Evolutionary conservation across 176 grass and related monocot species (phyloP).

Genomic region (Cenchrus purpureus): DNA sequence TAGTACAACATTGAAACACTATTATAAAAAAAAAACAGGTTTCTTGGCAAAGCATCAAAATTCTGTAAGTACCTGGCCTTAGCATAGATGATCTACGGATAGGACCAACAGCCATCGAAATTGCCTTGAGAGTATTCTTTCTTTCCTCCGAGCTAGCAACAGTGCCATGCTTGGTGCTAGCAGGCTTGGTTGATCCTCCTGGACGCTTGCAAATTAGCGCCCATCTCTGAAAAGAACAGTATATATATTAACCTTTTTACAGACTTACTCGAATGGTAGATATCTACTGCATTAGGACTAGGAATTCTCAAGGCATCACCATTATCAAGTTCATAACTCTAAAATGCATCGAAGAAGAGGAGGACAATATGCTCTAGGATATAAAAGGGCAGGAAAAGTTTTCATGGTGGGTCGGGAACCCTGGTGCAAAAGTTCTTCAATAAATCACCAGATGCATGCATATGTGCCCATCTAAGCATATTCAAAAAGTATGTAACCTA

Average conservation of each 20-base stretch:
- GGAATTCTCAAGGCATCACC: constrained; percentile 1
- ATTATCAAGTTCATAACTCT: neutral
- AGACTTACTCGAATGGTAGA: neutral
- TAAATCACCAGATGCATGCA: constrained; percentile 1
- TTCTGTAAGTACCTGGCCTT: constrained; percentile 57
- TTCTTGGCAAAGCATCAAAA: neutral
- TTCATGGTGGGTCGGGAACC: constrained; percentile 1
- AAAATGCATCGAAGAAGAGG: constrained; percentile 12
- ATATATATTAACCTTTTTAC: constrained; percentile 13
- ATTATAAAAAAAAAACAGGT: neutral
- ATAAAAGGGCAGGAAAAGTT: neutral
- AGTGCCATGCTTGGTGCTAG: constrained; percentile 43
- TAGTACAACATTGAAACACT: neutral
- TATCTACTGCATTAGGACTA: neutral
- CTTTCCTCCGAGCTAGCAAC: constrained; percentile 59
- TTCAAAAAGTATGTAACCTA: neutral
- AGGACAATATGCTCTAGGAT: constrained; percentile 6
- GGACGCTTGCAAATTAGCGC: constrained; percentile 63
- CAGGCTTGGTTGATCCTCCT: constrained; percentile 46
- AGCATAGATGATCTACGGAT: constrained; percentile 4
- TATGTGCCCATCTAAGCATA: constrained; percentile 19
- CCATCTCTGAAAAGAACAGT: constrained; percentile 81
- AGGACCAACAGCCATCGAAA: constrained; percentile 61
- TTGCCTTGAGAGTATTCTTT: constrained; percentile 56
- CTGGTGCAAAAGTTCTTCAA: neutral